These are phyloP conservation scores for Saturnispora gosingensis DNA, from an alignment of 805 yeast species.

Conservation along the genomic window DNA sequence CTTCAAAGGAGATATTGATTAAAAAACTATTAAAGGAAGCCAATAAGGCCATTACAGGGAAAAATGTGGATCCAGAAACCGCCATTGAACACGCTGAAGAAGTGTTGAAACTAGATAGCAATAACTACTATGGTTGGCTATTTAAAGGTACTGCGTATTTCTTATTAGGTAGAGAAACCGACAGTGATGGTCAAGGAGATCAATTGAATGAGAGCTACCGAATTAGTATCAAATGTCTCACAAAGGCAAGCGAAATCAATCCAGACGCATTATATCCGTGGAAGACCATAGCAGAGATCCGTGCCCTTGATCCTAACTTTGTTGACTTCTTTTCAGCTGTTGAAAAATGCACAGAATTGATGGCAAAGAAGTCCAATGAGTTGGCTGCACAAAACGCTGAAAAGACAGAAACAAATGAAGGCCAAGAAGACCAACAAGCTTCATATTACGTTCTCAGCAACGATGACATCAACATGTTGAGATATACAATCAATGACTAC, in stretches of 20 bases:
- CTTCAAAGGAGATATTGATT: constrained; percentile 7
- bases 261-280: constrained; percentile 55
- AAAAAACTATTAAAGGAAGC: constrained; percentile 37
- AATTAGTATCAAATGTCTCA: constrained; percentile 27
- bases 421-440: background rate
- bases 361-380: constrained; percentile 15
- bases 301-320: constrained; percentile 30
- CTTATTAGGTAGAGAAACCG: constrained; percentile 34
- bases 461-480: constrained; percentile 2
- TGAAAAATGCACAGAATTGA: constrained; percentile 34
- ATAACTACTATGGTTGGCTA: constrained; percentile 56
- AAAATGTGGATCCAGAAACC: constrained; percentile 42
- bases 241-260: constrained; percentile 40
- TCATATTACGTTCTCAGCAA: background rate
- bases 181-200: constrained; percentile 19
- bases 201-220: background rate
- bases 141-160: constrained; percentile 58
- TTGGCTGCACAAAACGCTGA: background rate
- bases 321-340: constrained; percentile 38
- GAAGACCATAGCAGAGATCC: constrained; percentile 64
- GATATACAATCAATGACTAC: constrained; percentile 32
- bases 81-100: constrained; percentile 50
- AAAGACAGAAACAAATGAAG: background rate
- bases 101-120: constrained; percentile 46
- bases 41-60: constrained; percentile 39